Percentiles rank a stretch among this genome's conserved stretches.
Evolutionary conservation across 495 filamentous ascomycete genomes (phyloP).

Genomic region (Podospora pseudopauciseta): DNA sequence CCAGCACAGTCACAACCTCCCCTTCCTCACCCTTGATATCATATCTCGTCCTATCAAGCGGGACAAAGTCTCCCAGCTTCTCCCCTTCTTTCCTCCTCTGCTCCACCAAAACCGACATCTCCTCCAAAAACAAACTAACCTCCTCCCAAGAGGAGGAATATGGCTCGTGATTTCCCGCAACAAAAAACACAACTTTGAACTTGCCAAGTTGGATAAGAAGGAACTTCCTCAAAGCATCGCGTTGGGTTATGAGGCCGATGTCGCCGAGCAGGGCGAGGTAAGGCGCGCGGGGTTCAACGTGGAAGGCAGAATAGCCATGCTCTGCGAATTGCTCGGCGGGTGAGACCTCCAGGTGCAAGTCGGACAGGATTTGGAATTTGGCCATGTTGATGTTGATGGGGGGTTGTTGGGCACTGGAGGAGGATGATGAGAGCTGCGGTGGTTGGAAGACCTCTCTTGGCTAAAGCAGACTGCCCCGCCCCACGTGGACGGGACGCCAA

Average conservation of each 20-base stretch:
- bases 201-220: constrained; percentile 42
- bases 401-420: no score
- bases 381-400: no score
- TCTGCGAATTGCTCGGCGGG: not conserved
- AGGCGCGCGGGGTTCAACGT: constrained; percentile 42
- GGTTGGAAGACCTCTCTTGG: not conserved
- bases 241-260: constrained; percentile 46
- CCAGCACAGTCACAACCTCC: constrained; percentile 39
- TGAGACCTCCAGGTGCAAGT: constrained; percentile 52
- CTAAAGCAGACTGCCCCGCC: not conserved
- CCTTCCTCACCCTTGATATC: constrained; percentile 25
- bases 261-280: constrained; percentile 57
- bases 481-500: not conserved
- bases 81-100: constrained; percentile 17
- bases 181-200: constrained; percentile 48
- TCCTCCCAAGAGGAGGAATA: constrained; percentile 45
- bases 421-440: not conserved
- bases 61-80: constrained; percentile 41
- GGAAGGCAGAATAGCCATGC: constrained; percentile 45
- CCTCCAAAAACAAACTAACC: constrained; percentile 22
- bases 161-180: constrained; percentile 57
- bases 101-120: constrained; percentile 8
- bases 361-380: constrained; percentile 52
- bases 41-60: constrained; percentile 45
- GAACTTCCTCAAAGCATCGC: constrained; percentile 42